Evolutionary conservation across 305 asterid species (phyloP), one percentile per base, ranked within the genome.

Genomic region (Fraxinus nigra): DNA sequence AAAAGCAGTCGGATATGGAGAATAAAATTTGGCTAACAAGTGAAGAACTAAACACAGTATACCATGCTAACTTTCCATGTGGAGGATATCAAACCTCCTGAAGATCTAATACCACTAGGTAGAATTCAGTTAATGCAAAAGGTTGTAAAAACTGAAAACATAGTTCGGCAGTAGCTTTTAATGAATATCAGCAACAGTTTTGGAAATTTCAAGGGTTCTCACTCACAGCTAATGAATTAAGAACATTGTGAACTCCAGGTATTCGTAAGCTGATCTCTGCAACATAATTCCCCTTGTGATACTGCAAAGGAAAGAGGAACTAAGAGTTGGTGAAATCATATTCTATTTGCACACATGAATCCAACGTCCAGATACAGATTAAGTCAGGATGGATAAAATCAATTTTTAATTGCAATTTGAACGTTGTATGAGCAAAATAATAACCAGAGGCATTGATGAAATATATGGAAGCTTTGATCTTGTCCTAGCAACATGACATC

Each of bases 141-240:
- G 65, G 65, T 56, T 56, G 61, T 48, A 48, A 16, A 48, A 14
- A 48, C 61, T 48, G 7, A 48, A 46, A 48, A 1, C 61, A 48
- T 4, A 48, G 22, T 48, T 4, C 61, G 18, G 61, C 26, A 7
- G 65, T 56, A 16, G 65, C 24, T 6, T 5, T n/a, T 7, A 56
- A 56, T 73, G 28, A 73, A 35, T 74, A 24, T 26, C n/a, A 74
- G 16, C 28, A 74, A 35, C 0, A 13, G 61, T 13, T 74, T 13
- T 1, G n/a, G 46, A 78, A 37, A 34, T 79, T 20, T 75, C 70
- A 48, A 24, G 80, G 46, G 34, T 37, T 79, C 76, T 69, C 48
- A 79, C 91, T 88, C 51, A 88, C 89, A 54, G 89, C 89, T 82
- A 88, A 84, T 46, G 88, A 88, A 79, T 88, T 88, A 79, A 88